Percentiles rank a stretch among this genome's conserved stretches.
Conservation (phyloP, 139 green algal genomes). For the Choricystis sp. region DNA sequence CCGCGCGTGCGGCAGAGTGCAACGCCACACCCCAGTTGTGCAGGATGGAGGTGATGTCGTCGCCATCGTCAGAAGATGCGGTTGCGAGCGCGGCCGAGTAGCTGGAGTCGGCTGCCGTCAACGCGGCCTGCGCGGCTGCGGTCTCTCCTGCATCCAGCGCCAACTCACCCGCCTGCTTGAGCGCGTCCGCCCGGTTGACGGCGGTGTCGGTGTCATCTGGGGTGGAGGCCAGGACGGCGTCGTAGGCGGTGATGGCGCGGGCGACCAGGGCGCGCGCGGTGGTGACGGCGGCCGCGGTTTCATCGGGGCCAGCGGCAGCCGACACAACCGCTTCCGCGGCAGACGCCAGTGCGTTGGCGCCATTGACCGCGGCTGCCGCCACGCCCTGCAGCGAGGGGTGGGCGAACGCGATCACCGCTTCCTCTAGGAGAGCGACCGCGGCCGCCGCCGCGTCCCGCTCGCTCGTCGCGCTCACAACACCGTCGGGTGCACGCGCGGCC, state of each 20-base stretch:
- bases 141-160: slow-evolving; percentile 4
- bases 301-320: not conserved
- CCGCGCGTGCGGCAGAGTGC: slow-evolving; percentile 5
- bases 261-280: slow-evolving; percentile 10
- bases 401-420: too few species aligned
- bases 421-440: too few species aligned
- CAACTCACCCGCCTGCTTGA: slow-evolving; percentile 27
- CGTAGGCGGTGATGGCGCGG: slow-evolving; percentile 21
- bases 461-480: too few species aligned
- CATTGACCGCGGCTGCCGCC: too few species aligned
- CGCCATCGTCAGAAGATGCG: slow-evolving; percentile 16
- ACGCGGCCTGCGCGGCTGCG: not conserved
- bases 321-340: slow-evolving; percentile 18
- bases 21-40: slow-evolving; percentile 60
- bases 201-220: slow-evolving; percentile 18
- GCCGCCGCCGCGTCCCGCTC: too few species aligned
- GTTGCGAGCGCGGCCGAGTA: slow-evolving; percentile 18
- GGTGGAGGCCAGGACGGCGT: slow-evolving; percentile 24
- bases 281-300: not conserved
- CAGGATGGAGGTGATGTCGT: slow-evolving; percentile 48
- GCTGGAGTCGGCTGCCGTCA: slow-evolving; percentile 3
- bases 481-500: too few species aligned
- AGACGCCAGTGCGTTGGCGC: slow-evolving; percentile 24
- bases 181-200: slow-evolving; percentile 37
- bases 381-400: too few species aligned